phyloP scores from a whole-genome alignment of 1,284 basidiomycete species.

The Amylostereum areolatum region DNA sequence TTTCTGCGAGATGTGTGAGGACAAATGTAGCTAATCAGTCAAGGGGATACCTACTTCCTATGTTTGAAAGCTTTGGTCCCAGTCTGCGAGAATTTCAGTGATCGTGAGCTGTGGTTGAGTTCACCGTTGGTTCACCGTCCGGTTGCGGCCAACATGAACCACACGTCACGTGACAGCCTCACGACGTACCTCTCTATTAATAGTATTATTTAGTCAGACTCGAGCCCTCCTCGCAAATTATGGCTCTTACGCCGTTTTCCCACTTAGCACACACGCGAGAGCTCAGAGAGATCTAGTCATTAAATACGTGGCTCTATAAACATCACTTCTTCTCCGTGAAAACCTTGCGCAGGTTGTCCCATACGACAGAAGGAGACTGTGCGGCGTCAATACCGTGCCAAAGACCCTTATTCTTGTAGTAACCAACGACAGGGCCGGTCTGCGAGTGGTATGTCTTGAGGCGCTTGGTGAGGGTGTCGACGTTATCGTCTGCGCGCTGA shows the following conservation, averaged over 20 bases:
- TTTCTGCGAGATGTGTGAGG: background rate
- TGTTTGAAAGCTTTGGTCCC: background rate
- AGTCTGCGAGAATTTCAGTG: background rate
- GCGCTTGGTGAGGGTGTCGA: constrained; percentile 89
- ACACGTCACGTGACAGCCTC: no score
- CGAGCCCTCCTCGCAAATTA: no score
- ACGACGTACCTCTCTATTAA: no score
- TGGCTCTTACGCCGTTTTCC: no score
- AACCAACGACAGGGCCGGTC: constrained; percentile 94
- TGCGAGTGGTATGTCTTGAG: constrained; percentile 85
- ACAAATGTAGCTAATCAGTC: background rate
- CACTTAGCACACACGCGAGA: background rate
- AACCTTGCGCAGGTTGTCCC: constrained; percentile 73
- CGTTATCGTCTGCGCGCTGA: constrained; percentile 90
- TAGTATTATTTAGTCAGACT: no score
- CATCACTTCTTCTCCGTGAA: constrained; percentile 30
- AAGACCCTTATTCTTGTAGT: constrained; percentile 88
- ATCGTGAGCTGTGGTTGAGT: background rate
- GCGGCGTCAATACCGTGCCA: constrained; percentile 92
- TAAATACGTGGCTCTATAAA: constrained; percentile 6
- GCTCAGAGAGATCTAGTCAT: background rate
- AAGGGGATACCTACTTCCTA: background rate
- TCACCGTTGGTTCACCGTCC: no score
- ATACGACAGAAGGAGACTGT: constrained; percentile 87
- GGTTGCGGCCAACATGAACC: no score